A percentile compares a stretch with the other conserved stretches of the same genome.
These are phyloP conservation scores for Tetrapisispora iriomotensis DNA, from an alignment of 805 yeast species.

Conservation along the genomic window DNA sequence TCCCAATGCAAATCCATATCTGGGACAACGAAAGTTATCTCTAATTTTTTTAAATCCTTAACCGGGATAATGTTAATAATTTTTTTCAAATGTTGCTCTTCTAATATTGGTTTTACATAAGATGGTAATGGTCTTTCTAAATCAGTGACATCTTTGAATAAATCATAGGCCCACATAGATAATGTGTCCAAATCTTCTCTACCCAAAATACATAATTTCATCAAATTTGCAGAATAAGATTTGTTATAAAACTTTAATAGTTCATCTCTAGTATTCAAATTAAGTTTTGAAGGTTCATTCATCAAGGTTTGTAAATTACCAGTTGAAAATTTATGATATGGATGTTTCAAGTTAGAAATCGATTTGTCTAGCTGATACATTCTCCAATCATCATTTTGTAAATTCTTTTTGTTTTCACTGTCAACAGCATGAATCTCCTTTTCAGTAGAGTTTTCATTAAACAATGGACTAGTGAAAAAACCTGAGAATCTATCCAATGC, in stretches of 20 bases:
- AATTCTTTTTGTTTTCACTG: slow-evolving; percentile 88
- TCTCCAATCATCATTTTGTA: slow-evolving; percentile 87
- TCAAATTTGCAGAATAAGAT: slow-evolving; percentile 75
- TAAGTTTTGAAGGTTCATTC: slow-evolving; percentile 46
- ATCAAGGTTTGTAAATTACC: slow-evolving; percentile 76
- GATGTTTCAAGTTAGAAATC: slow-evolving; percentile 64
- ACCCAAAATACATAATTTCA: slow-evolving; percentile 81
- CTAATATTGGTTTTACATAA: slow-evolving; percentile 41
- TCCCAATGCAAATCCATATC: slow-evolving; percentile 61
- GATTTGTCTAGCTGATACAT: slow-evolving; percentile 74
- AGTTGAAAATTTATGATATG: slow-evolving; percentile 80
- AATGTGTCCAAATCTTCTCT: slow-evolving; percentile 67
- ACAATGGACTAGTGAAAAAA: slow-evolving; percentile 80
- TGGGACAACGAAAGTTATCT: slow-evolving; percentile 66
- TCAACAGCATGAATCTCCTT: slow-evolving; percentile 92
- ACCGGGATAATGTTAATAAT: slow-evolving; percentile 68
- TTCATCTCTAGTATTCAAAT: slow-evolving; percentile 71
- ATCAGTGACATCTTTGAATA: slow-evolving; percentile 47
- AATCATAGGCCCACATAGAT: slow-evolving; percentile 57
- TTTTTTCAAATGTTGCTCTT: slow-evolving; percentile 40
- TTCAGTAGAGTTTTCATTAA: slow-evolving; percentile 64
- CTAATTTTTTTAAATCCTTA: slow-evolving; percentile 63
- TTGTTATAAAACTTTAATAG: slow-evolving; percentile 62
- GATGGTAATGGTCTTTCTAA: slow-evolving; percentile 23
- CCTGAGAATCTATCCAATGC: slow-evolving; percentile 91